These are phyloP conservation scores for Hypomyces perniciosus DNA, from an alignment of 2,329 filamentous ascomycete genomes.

Conservation along the genomic window DNA sequence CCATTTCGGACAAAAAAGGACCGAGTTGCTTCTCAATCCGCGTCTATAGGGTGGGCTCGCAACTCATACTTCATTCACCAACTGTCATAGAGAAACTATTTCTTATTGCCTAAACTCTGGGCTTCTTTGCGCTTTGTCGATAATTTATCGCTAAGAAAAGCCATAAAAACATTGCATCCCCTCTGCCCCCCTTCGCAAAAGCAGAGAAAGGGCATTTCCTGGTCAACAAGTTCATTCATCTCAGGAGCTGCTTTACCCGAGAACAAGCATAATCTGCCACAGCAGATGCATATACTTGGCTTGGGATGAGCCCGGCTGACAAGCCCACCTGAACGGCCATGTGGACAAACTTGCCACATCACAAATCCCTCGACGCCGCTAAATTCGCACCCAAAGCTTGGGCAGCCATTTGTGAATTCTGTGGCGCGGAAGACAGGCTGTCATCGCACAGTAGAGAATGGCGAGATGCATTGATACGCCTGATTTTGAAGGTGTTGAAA, in stretches of 20 bases:
- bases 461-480: conserved; percentile 60
- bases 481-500: conserved; percentile 42
- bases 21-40: too few relatives aligned
- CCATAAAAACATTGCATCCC: conserved; percentile 23
- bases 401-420: conserved; percentile 59
- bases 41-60: too few relatives aligned
- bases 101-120: background rate
- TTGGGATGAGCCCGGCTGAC: conserved; percentile 59
- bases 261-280: too few relatives aligned
- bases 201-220: conserved; percentile 33
- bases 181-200: background rate
- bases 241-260: too few relatives aligned
- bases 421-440: conserved; percentile 55
- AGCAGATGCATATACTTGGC: conserved; percentile 58
- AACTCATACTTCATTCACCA: too few relatives aligned
- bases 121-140: background rate
- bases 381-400: conserved; percentile 60
- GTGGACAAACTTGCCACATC: conserved; percentile 59
- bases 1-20: too few relatives aligned
- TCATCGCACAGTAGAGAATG: conserved; percentile 45
- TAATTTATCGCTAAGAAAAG: background rate
- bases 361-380: conserved; percentile 47
- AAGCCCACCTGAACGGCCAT: conserved; percentile 59
- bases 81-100: too few relatives aligned
- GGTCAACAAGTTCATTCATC: conserved; percentile 31